Evolutionary conservation across 2,329 filamentous ascomycete species (phyloP).

Genomic region (Fusarium sp.): DNA sequence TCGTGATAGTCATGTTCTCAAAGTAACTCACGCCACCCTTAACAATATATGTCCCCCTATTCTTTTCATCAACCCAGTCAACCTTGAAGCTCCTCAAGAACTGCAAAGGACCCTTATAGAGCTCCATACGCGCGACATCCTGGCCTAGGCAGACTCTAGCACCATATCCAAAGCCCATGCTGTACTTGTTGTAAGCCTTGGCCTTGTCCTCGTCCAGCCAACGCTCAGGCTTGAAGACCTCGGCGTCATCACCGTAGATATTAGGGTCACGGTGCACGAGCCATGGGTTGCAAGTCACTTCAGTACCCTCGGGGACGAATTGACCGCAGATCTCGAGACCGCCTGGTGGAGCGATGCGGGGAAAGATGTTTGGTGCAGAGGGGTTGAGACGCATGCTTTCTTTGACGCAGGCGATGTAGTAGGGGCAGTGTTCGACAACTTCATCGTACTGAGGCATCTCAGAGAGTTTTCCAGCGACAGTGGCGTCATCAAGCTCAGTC

Average conservation of each 20-base stretch:
- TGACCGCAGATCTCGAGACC: slow-evolving; percentile 53
- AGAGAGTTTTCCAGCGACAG: slow-evolving; percentile 49
- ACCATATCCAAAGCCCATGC: slow-evolving; percentile 52
- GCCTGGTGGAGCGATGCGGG: slow-evolving; percentile 56
- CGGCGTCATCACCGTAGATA: slow-evolving; percentile 47
- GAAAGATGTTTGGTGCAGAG: slow-evolving; percentile 59
- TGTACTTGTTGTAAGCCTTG: slow-evolving; percentile 44
- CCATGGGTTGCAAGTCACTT: slow-evolving; percentile 51
- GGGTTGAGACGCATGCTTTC: slow-evolving; percentile 63
- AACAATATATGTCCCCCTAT: slow-evolving; percentile 21
- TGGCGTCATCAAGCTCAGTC: slow-evolving; percentile 36
- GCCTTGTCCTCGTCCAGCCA: slow-evolving; percentile 49
- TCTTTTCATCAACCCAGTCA: slow-evolving; percentile 5
- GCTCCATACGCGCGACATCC: slow-evolving; percentile 56
- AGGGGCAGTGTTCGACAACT: slow-evolving; percentile 47
- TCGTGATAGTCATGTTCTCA: slow-evolving; percentile 24
- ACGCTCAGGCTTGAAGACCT: slow-evolving; percentile 52
- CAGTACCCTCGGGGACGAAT: slow-evolving; percentile 46
- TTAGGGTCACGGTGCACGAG: slow-evolving; percentile 46
- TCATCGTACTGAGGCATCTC: slow-evolving; percentile 46
- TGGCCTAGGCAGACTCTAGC: slow-evolving; percentile 56
- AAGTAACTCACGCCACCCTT: slow-evolving; percentile 35
- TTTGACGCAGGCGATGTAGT: slow-evolving; percentile 63
- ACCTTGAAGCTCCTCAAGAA: slow-evolving; percentile 32
- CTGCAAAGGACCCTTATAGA: slow-evolving; percentile 39